phyloP scores from a whole-genome alignment of 495 filamentous ascomycete genomes.

The Oleoguttula mirabilis region DNA sequence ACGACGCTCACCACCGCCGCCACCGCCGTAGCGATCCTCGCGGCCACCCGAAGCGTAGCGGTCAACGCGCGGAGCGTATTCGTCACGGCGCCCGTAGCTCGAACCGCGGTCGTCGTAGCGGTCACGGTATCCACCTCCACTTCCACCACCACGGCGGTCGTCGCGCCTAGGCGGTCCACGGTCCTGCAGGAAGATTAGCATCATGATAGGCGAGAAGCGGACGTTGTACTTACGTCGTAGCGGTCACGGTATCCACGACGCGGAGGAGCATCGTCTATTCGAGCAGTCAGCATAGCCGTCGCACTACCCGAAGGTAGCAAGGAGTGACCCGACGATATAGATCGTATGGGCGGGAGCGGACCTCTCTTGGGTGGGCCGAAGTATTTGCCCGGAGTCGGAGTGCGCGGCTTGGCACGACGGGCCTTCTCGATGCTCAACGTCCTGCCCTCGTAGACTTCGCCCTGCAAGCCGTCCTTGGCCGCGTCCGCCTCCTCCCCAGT shows the following conservation, averaged over 20 bases:
- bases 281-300: slow-evolving; percentile 13
- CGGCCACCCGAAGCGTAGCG: slow-evolving; percentile 4
- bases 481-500: slow-evolving; percentile 88
- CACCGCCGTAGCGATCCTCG: slow-evolving; percentile 20
- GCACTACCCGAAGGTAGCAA: slow-evolving; percentile 3
- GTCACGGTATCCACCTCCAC: slow-evolving; percentile 36
- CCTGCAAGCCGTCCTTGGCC: slow-evolving; percentile 90
- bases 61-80: slow-evolving; percentile 22
- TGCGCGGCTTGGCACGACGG: slow-evolving; percentile 83
- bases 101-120: slow-evolving; percentile 26
- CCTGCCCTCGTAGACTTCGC: slow-evolving; percentile 88
- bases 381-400: slow-evolving; percentile 97
- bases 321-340: no score
- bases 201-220: neutral
- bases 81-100: slow-evolving; percentile 11
- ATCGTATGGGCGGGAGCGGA: no score
- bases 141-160: slow-evolving; percentile 31
- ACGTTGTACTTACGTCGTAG: slow-evolving; percentile 20
- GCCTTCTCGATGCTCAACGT: slow-evolving; percentile 99
- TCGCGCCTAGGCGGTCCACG: slow-evolving; percentile 27
- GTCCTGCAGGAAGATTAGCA: slow-evolving; percentile 13
- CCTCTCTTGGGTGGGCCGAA: slow-evolving; percentile 97
- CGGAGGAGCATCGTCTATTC: slow-evolving; percentile 45
- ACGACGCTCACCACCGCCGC: slow-evolving; percentile 14
- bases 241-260: slow-evolving; percentile 29